Conservation (phyloP, 352 stramenopile genomes). For the Phytopythium mirpurense region DNA sequence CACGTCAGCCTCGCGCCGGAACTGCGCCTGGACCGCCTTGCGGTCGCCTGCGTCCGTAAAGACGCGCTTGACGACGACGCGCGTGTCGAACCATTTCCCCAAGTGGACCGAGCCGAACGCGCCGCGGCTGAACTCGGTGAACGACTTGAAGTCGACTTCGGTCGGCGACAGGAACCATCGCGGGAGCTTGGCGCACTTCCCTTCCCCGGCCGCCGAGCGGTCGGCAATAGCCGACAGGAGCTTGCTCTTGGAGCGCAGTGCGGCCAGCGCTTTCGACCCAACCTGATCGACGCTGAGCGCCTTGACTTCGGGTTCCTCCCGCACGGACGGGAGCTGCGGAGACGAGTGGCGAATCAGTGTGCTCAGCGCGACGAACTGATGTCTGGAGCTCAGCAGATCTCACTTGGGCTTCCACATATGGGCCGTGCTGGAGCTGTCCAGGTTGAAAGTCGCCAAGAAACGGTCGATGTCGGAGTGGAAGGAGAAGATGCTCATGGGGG, state of each 20-base stretch:
- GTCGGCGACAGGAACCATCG: conserved; percentile 27
- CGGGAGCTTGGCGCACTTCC: background rate
- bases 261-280: background rate
- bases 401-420: background rate
- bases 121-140: conserved; percentile 14
- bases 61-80: conserved; percentile 24
- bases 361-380: background rate
- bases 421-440: background rate
- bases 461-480: background rate
- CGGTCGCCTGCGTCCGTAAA: background rate
- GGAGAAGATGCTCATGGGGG: background rate
- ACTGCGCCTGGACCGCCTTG: background rate
- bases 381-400: background rate
- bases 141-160: conserved; percentile 22
- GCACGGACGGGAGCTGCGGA: background rate
- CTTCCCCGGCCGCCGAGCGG: background rate
- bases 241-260: background rate
- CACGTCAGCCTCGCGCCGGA: conserved; percentile 20
- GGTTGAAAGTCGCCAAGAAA: background rate
- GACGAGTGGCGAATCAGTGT: background rate
- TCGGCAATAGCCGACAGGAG: background rate
- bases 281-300: background rate
- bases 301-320: background rate
- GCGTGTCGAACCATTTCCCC: conserved; percentile 5
- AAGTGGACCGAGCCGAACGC: conserved; percentile 19